Evolutionary conservation across 1,284 basidiomycete species (phyloP).

Genomic region (Trametes sp.): DNA sequence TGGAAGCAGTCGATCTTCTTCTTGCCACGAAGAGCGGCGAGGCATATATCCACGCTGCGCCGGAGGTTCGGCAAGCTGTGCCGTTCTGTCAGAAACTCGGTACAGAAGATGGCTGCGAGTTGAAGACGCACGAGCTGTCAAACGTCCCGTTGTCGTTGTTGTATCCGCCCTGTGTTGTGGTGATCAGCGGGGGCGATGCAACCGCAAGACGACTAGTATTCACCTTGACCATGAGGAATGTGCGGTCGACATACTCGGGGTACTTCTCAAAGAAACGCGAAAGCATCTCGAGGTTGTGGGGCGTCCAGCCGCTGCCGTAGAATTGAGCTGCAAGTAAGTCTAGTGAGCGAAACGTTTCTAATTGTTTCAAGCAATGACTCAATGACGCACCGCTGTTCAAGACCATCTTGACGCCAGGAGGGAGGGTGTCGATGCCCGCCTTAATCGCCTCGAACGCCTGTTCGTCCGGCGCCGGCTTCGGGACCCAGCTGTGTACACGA

Average conservation of each 20-base stretch:
- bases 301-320: conserved; percentile 47
- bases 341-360: not conserved
- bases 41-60: conserved; percentile 45
- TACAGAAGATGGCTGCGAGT: not conserved
- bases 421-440: conserved; percentile 58
- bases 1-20: conserved; percentile 57
- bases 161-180: conserved; percentile 51
- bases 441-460: conserved; percentile 65
- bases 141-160: conserved; percentile 22
- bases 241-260: conserved; percentile 60
- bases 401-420: conserved; percentile 50
- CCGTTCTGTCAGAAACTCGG: not conserved
- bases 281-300: conserved; percentile 53
- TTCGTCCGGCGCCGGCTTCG: conserved; percentile 51
- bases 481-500: not conserved
- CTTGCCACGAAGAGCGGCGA: conserved; percentile 48
- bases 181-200: not conserved
- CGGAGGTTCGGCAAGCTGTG: conserved; percentile 49
- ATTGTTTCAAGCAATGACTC: too few species aligned
- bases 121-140: conserved; percentile 40
- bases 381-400: conserved; percentile 47
- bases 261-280: conserved; percentile 57
- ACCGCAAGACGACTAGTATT: not conserved
- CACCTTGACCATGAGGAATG: conserved; percentile 57
- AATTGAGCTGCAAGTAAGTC: conserved; percentile 46